Conservation (phyloP, 108 stramenopile species). For the Ochromonas danica region DNA sequence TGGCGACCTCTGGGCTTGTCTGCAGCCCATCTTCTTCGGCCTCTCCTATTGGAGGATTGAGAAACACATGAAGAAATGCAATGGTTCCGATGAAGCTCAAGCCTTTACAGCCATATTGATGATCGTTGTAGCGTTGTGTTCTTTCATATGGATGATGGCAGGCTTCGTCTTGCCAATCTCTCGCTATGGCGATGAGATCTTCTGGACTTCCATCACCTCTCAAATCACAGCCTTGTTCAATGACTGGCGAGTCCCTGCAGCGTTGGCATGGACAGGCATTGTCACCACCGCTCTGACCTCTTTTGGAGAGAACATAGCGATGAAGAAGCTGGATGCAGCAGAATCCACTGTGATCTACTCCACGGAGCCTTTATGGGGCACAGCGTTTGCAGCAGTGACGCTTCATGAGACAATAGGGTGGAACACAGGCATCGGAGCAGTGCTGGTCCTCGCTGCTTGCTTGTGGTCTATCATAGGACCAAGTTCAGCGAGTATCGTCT, state of each 20-base stretch:
- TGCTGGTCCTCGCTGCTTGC: background rate
- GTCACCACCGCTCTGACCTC: constrained; percentile 82
- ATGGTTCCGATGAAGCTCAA: constrained; percentile 59
- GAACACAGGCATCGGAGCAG: constrained; percentile 52
- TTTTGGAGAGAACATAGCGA: constrained; percentile 77
- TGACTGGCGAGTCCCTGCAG: constrained; percentile 11
- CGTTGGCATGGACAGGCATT: constrained; percentile 79
- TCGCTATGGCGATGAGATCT: background rate
- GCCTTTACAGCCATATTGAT: constrained; percentile 78
- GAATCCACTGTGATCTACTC: constrained; percentile 84
- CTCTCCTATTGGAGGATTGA: constrained; percentile 77
- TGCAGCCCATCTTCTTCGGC: constrained; percentile 79
- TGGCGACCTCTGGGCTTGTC: constrained; percentile 66
- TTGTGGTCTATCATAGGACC: too few species aligned
- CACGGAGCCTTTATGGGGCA: constrained; percentile 84
- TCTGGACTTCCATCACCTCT: background rate
- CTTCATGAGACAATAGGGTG: constrained; percentile 71
- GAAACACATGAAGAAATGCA: constrained; percentile 41
- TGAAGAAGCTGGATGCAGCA: constrained; percentile 74
- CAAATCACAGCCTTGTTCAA: background rate
- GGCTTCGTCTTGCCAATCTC: background rate
- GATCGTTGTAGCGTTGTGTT: constrained; percentile 65
- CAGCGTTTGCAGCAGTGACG: constrained; percentile 69
- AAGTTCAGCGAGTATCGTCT: too few species aligned
- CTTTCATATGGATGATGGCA: constrained; percentile 38